Base-by-base conservation (phyloP, 129 eudicot genomes). In the Flaveria robusta region DNA sequence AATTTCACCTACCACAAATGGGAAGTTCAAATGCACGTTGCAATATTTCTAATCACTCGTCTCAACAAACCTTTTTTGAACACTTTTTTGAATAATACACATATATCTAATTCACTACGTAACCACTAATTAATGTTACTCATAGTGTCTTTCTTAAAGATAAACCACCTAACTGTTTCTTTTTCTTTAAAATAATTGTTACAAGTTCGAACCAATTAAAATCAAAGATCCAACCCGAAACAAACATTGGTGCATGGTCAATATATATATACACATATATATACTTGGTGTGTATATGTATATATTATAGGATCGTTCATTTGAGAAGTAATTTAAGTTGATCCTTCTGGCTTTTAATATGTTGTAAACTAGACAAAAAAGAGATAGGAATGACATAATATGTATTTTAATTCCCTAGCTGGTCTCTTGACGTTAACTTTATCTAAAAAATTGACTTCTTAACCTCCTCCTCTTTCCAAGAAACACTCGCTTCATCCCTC, bases 21-120 rank as follows among this genome's bases (percentile, higher is more conserved):
- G 5, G 12, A 31, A n/a, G 45, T 72, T 72, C 54, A 72, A 55
- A 55, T 12, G 50, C 77, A 72, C 68, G 77, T 72, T 46, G 59
- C 46, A 27, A 23, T 39, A 66, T 12, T 68, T 51, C 41, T 72
- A 52, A 34, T 45, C 8, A 47, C 60, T 70, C 60, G 52, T 47
- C 16, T 47, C 16, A 72, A 9, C 52, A 72, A 72, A 72, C 37
- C 42, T 14, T 56, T 56, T 73, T 73, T 39, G 20, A 54, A 20
- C 52, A 20, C 76, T 37, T 71, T 72, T 43, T 54, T 54, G 9
- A 29, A 19, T 7, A 9, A 12, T 34, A 26, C 26, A 54, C 20
- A n/a, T 50, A 3, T 13, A 15, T 15, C 56, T 49, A 70, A 31
- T 37, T 9, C 23, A 31, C 14, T 60, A 60, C 67, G 67, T 60